Base-by-base conservation (phyloP, 768 basidiomycete species). In the Leccinum aurantiacum region DNA sequence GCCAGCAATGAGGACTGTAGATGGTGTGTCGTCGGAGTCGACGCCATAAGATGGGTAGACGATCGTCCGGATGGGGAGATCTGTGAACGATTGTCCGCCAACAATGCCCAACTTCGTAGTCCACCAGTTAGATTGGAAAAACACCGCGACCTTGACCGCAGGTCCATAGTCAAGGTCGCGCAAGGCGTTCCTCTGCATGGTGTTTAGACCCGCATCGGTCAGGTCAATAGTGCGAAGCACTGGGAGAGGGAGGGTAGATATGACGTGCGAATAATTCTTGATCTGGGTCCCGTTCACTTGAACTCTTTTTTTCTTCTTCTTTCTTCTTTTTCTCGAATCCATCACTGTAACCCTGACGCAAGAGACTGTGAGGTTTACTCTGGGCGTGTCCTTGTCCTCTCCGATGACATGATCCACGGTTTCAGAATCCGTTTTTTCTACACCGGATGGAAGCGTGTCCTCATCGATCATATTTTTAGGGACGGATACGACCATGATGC, bases 61-160 rank as follows among this genome's bases (percentile, higher is more conserved):
- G 25, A 27, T 27, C 6, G 25, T 27, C 6, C 25, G 25, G 25
- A 27, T 5, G 25, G 25, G 25, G 17, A 72, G 65, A 63, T 81
- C 80, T 1, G 79, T 82, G 62, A 62, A 72, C 4, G 78, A 73
- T 61, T 76, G 75, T 0, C 80, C 80, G 4, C 81, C 80, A 6
- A 74, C 54, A 27, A 78, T 76, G 48, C 68, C 65, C 41, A 74
- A 38, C 24, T 60, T 62, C 1, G 64, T 72, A 19, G 64, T 72
- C 80, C 80, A 82, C 80, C 81, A 82, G 3, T 72, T 58, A 1
- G 71, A 65, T 60, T 71, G 69, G 70, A 82, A 82, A 58, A 76
- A 74, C 37, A 82, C 55, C 13, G 69, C 81, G 47, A 82, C 70
- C 68, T 82, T 82, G 64, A 72, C 69, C 4, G 77, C 66, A 4